phyloP scores from a whole-genome alignment of 257 asterid genomes.

The Salvia miltiorrhiza region DNA sequence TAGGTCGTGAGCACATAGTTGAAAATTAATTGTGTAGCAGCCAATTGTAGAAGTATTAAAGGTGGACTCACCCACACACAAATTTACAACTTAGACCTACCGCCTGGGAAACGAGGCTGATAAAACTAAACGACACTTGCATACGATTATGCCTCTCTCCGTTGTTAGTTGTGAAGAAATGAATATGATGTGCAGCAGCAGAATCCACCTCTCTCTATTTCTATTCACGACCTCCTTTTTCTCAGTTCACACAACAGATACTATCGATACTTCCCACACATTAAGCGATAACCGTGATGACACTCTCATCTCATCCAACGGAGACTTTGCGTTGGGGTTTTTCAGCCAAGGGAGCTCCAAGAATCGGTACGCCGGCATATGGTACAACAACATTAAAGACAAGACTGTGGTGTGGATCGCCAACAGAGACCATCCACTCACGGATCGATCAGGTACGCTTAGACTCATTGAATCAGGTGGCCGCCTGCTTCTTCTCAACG shows the following conservation, averaged over 20 bases:
- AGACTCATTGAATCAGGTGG: conserved; percentile 26
- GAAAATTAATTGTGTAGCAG: no score
- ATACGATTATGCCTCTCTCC: no score
- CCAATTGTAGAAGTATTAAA: no score
- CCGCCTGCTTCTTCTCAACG: conserved; percentile 29
- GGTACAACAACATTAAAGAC: conserved; percentile 35
- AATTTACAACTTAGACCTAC: no score
- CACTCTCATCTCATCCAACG: conserved; percentile 37
- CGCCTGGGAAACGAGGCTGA: no score
- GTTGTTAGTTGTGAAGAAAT: background rate
- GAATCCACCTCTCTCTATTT: background rate
- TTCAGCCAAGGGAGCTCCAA: background rate
- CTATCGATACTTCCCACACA: background rate
- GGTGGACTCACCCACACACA: no score
- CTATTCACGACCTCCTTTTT: background rate
- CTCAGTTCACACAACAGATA: background rate
- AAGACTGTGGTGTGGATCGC: conserved; percentile 49
- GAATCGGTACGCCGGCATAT: conserved; percentile 38
- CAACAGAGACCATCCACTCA: conserved; percentile 34
- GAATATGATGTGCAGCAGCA: background rate
- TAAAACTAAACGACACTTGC: no score
- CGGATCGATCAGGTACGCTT: conserved; percentile 22
- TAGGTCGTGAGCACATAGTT: no score
- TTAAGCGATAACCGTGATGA: conserved; percentile 29
- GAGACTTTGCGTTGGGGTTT: conserved; percentile 29